A percentile compares a stretch with the other conserved stretches of the same genome.
Conservation (phyloP, 176 grass and related monocot species). For the Saccharum officinarum region DNA sequence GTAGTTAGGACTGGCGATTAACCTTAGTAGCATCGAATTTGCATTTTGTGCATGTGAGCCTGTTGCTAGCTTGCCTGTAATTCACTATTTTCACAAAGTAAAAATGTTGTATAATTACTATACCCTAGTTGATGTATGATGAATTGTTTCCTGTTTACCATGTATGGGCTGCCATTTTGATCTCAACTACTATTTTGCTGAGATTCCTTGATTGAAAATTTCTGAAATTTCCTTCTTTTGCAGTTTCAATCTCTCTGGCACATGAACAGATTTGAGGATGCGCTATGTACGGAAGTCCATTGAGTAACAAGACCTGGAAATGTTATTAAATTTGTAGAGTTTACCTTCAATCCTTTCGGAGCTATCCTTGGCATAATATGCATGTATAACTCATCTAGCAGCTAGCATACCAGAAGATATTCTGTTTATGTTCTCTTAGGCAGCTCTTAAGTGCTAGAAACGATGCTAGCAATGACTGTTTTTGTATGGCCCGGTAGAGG, state of each 20-base stretch:
- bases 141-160: neutral
- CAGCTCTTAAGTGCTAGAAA: neutral
- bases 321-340: neutral
- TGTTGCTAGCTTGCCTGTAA: neutral
- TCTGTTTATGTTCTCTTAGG: too few relatives aligned
- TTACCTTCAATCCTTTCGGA: neutral
- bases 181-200: neutral
- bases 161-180: neutral
- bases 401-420: too few relatives aligned
- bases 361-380: neutral
- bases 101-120: neutral
- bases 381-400: neutral
- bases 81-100: neutral
- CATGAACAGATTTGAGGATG: neutral
- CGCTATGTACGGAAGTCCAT: neutral
- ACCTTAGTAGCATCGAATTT: neutral
- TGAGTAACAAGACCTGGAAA: neutral
- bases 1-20: neutral
- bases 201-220: neutral
- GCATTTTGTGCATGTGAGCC: neutral
- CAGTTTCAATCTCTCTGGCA: neutral
- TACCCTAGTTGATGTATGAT: neutral
- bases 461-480: neutral
- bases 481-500: neutral
- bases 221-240: neutral